Conservation (phyloP, 495 filamentous ascomycete species). For the Aspergillus olivimuriae region DNA sequence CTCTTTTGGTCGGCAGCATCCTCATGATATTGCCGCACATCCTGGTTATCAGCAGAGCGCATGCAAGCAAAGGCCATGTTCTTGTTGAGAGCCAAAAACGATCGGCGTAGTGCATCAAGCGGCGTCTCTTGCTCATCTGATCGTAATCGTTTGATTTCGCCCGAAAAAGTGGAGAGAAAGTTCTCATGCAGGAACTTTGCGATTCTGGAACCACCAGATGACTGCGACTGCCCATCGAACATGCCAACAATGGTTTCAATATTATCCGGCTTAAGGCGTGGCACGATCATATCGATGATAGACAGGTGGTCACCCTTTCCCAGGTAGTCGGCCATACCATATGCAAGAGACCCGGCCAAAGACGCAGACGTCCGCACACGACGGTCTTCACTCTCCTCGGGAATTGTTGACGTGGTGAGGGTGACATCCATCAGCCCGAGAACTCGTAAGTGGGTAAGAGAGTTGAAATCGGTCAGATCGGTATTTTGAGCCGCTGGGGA, state of each 20-base stretch:
- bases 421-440: conserved; percentile 98
- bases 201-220: conserved; percentile 84
- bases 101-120: conserved; percentile 72
- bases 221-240: conserved; percentile 86
- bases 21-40: conserved; percentile 57
- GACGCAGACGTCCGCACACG: conserved; percentile 95
- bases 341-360: conserved; percentile 76
- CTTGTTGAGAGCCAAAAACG: conserved; percentile 88
- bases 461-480: conserved; percentile 87
- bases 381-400: conserved; percentile 91
- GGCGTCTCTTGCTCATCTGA: conserved; percentile 57
- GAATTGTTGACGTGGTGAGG: conserved; percentile 82
- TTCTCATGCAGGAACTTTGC: conserved; percentile 96
- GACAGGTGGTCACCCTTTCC: conserved; percentile 91
- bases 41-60: conserved; percentile 66
- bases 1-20: conserved; percentile 59
- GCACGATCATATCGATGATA: conserved; percentile 96
- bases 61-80: conserved; percentile 85
- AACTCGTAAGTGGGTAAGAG: conserved; percentile 76
- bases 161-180: conserved; percentile 74
- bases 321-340: conserved; percentile 97
- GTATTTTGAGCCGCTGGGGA: conserved; percentile 47
- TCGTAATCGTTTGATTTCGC: conserved; percentile 64
- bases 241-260: conserved; percentile 85
- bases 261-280: conserved; percentile 84